Conservation (phyloP, 140 eudicot species). For the Anethum foeniculum region DNA sequence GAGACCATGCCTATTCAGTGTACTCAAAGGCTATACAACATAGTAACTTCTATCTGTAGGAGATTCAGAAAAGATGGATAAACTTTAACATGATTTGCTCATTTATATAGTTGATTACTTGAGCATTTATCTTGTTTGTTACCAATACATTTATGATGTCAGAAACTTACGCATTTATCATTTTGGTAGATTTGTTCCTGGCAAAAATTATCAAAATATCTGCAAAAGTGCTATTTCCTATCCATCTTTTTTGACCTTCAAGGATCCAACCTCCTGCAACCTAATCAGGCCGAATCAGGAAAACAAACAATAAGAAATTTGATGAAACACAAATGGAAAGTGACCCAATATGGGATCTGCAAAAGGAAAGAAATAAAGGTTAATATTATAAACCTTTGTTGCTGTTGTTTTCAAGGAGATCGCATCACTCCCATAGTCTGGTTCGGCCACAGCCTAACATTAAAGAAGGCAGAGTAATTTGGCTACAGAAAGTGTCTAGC, state of each 20-base stretch:
- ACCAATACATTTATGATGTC: background rate
- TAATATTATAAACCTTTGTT: conserved; percentile 48
- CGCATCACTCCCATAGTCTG: conserved; percentile 98
- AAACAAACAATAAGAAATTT: background rate
- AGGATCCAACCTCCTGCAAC: conserved; percentile 97
- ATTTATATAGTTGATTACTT: background rate
- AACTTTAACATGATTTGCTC: background rate
- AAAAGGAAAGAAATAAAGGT: background rate
- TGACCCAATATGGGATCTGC: background rate
- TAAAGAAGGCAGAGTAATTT: background rate
- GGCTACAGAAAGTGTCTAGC: background rate
- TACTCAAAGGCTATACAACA: background rate
- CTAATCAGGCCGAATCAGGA: conserved; percentile 29
- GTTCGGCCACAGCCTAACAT: conserved; percentile 78
- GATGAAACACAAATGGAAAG: background rate
- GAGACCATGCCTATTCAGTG: background rate
- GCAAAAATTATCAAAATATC: conserved; percentile 86
- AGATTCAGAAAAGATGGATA: background rate
- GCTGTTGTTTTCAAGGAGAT: conserved; percentile 81
- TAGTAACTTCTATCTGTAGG: background rate
- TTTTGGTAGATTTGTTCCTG: conserved; percentile 67
- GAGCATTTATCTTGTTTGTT: background rate
- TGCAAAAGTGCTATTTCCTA: conserved; percentile 96
- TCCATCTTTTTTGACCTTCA: conserved; percentile 98
- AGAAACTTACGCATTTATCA: conserved; percentile 74